phyloP scores from a whole-genome alignment of 2,329 filamentous ascomycete genomes.

The Ceratocystis lukuohia region DNA sequence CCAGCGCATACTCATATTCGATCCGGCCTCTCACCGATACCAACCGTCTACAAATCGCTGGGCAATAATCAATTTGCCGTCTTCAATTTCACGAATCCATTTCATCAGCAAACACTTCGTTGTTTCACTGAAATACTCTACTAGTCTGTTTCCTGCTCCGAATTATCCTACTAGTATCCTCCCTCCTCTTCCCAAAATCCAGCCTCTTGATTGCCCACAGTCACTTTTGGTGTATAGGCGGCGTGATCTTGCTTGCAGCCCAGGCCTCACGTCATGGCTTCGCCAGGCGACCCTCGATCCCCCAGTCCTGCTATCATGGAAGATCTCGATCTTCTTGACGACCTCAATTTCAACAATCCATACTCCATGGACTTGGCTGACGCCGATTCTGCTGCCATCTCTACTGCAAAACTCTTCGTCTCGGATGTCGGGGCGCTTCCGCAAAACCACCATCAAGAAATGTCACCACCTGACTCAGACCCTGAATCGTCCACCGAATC shows the following conservation, averaged over 20 bases:
- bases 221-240: slow-evolving; percentile 2
- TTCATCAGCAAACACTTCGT: slow-evolving; percentile 1
- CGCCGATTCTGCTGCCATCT: slow-evolving; percentile 4
- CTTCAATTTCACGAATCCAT: neutral
- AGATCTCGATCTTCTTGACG: slow-evolving; percentile 14
- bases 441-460: slow-evolving; percentile 15
- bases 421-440: slow-evolving; percentile 14
- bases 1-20: neutral
- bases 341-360: slow-evolving; percentile 16
- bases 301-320: slow-evolving; percentile 18
- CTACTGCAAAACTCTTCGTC: slow-evolving; percentile 13
- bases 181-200: neutral
- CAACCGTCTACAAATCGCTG: neutral
- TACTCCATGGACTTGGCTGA: slow-evolving; percentile 15
- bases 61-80: neutral
- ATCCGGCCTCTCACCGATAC: neutral
- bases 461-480: slow-evolving; percentile 19
- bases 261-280: slow-evolving; percentile 16
- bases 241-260: slow-evolving; percentile 4
- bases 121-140: neutral
- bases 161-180: neutral
- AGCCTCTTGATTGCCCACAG: slow-evolving; percentile 12
- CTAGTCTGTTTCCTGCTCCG: neutral
- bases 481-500: slow-evolving; percentile 18
- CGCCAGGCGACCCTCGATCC: slow-evolving; percentile 15